Percentiles rank a stretch among this genome's conserved stretches.
Evolutionary conservation across 441 rosid species (phyloP).

Genomic region (Populus hybrid): DNA sequence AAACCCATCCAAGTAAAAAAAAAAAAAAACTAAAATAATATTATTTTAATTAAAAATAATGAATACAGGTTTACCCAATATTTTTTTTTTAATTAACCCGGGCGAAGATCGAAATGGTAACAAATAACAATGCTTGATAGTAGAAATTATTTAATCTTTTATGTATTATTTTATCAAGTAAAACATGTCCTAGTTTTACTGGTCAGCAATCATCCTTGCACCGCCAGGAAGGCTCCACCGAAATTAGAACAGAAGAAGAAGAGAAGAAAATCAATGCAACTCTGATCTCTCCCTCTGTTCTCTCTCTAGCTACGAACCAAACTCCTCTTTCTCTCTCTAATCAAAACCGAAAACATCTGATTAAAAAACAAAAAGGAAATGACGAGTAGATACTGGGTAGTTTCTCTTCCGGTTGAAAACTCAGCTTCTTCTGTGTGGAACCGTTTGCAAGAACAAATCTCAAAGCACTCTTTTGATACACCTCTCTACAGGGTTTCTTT

Average conservation of each 20-base stretch:
- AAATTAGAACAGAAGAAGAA: background rate
- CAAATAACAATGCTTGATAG: too few species aligned
- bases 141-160: too few species aligned
- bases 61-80: too few species aligned
- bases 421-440: slow-evolving; percentile 77
- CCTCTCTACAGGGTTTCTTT: slow-evolving; percentile 81
- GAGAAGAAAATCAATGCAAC: too few species aligned
- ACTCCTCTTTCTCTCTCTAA: background rate
- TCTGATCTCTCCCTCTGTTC: too few species aligned
- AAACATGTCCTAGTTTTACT: background rate
- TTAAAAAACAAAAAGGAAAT: slow-evolving; percentile 26
- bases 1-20: too few species aligned
- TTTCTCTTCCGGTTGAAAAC: slow-evolving; percentile 82
- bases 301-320: background rate
- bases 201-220: background rate
- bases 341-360: background rate
- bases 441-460: slow-evolving; percentile 83
- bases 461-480: slow-evolving; percentile 93
- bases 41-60: too few species aligned
- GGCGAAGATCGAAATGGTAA: too few species aligned
- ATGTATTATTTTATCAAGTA: background rate
- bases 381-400: slow-evolving; percentile 93
- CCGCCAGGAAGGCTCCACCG: background rate
- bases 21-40: too few species aligned
- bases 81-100: too few species aligned